These are phyloP conservation scores for Melastoma malabathricum DNA, from an alignment of 345 rosid species.

Conservation along the genomic window DNA sequence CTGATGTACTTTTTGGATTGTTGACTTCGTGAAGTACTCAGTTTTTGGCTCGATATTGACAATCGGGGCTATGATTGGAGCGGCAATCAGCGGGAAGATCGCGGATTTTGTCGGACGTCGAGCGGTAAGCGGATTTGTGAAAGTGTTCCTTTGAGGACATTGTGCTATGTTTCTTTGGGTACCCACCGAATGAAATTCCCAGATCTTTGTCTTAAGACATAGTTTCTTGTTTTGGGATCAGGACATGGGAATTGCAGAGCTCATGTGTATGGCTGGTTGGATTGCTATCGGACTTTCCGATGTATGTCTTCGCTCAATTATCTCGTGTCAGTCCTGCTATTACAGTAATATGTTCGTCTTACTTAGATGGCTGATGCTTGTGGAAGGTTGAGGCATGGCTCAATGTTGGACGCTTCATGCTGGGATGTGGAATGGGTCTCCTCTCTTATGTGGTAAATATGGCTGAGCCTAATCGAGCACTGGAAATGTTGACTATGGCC, in stretches of 20 bases:
- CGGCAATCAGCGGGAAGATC: conserved; percentile 48
- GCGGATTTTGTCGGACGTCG: conserved; percentile 63
- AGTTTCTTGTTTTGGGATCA: conserved; percentile 12
- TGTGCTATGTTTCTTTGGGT: no score
- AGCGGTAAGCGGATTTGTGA: conserved; percentile 28
- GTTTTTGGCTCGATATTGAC: conserved; percentile 68
- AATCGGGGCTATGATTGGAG: conserved; percentile 78
- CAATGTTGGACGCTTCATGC: conserved; percentile 53
- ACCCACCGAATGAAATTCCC: neutral
- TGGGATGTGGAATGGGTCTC: conserved; percentile 61
- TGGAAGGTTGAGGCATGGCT: conserved; percentile 47
- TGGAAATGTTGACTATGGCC: conserved; percentile 2
- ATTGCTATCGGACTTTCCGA: conserved; percentile 36
- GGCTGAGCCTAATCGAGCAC: neutral
- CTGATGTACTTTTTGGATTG: conserved; percentile 1
- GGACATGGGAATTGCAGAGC: conserved; percentile 60
- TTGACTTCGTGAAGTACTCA: conserved; percentile 38
- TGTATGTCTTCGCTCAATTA: conserved; percentile 13
- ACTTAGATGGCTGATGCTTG: neutral
- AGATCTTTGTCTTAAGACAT: neutral
- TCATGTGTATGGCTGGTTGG: conserved; percentile 63
- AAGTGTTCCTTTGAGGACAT: neutral
- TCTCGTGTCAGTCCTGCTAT: neutral
- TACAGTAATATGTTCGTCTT: neutral
- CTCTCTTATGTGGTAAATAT: conserved; percentile 61